Percentiles rank a stretch among this genome's conserved stretches.
phyloP scores from a whole-genome alignment of 805 yeast species.

The Hanseniaspora occidentalis region DNA sequence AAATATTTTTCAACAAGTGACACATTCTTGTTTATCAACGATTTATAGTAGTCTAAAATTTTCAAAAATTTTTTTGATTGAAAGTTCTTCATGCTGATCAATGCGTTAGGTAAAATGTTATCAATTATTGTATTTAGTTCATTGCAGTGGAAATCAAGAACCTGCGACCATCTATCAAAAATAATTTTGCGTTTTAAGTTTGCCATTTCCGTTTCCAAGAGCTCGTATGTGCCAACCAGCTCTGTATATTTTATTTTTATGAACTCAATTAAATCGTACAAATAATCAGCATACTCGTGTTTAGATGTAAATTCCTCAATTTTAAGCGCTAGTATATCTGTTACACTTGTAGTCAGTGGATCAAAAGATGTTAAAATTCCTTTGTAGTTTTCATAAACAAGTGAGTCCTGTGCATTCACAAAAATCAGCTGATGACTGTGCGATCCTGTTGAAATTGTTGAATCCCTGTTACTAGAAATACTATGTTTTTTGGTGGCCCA shows the following conservation, averaged over 20 bases:
- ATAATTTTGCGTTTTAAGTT: constrained; percentile 34
- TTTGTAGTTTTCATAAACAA: background rate
- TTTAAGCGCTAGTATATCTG: constrained; percentile 38
- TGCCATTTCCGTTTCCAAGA: constrained; percentile 29
- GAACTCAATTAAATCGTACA: constrained; percentile 19
- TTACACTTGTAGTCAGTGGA: constrained; percentile 28
- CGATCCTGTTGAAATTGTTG: background rate
- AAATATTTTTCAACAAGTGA: background rate
- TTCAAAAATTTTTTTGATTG: background rate
- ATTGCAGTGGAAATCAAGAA: background rate
- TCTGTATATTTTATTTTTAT: constrained; percentile 27
- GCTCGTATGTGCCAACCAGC: constrained; percentile 29
- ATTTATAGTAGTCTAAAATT: background rate
- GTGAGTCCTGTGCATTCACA: background rate
- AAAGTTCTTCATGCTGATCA: background rate
- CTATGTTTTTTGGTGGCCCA: background rate
- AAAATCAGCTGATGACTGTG: background rate
- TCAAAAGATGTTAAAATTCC: background rate
- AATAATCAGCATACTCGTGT: constrained; percentile 19
- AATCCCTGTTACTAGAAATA: background rate
- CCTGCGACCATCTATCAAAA: constrained; percentile 38
- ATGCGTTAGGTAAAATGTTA: background rate
- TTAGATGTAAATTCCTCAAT: constrained; percentile 29
- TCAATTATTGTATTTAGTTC: background rate
- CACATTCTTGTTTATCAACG: background rate